phyloP scores from a whole-genome alignment of 2,329 filamentous ascomycete genomes.

The Escovopsis weberi region DNA sequence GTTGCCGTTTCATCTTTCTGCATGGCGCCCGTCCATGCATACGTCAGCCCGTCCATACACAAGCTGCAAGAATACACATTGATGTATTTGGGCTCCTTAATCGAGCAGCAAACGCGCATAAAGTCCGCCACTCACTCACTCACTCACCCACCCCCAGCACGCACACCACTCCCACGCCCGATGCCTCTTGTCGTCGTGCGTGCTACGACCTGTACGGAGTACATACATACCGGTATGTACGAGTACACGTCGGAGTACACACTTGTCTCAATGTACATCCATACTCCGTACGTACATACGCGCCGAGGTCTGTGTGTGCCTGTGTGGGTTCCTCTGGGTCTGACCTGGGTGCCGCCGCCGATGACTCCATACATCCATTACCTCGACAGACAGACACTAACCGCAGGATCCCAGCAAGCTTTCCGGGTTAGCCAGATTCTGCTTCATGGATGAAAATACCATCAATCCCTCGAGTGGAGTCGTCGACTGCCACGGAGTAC shows the following conservation, averaged over 20 bases:
- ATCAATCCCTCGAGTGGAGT: too few species aligned
- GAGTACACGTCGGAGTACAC: background rate
- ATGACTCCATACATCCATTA: background rate
- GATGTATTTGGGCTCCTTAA: background rate
- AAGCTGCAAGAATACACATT: background rate
- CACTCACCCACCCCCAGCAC: background rate
- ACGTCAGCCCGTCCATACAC: background rate
- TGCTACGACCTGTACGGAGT: too few species aligned
- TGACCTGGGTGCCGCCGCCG: background rate
- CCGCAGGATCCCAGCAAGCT: too few species aligned
- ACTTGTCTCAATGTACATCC: too few species aligned
- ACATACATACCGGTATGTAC: too few species aligned
- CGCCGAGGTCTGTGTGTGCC: background rate
- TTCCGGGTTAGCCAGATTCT: too few species aligned
- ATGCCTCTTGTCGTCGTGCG: too few species aligned
- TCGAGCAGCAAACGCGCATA: too few species aligned
- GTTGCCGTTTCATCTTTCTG: background rate
- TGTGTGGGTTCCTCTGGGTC: background rate
- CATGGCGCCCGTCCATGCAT: slow-evolving; percentile 1
- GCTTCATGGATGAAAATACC: too few species aligned
- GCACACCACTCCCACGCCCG: too few species aligned
- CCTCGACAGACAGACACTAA: background rate
- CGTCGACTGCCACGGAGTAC: too few species aligned
- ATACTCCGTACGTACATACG: background rate
- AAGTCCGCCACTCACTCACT: too few species aligned